Percentiles rank a stretch among this genome's conserved stretches.
Evolutionary conservation across 164 flowering plant species (phyloP).

Genomic region (Brasenia schreberi): DNA sequence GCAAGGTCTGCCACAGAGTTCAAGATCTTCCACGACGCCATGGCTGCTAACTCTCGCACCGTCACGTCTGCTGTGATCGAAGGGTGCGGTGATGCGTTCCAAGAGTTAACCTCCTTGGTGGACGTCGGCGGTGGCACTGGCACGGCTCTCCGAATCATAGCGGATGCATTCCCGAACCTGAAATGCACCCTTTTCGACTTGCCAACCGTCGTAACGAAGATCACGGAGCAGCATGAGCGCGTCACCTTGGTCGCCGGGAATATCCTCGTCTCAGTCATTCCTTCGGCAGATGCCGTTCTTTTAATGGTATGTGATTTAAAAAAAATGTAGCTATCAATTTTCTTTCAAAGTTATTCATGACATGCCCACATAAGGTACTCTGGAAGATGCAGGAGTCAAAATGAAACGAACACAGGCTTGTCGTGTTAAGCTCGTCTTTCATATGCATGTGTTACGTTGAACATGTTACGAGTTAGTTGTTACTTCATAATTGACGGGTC

Average conservation of each 20-base stretch:
- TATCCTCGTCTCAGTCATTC: constrained; percentile 11
- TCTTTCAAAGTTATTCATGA: too few relatives aligned
- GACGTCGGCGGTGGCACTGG: constrained; percentile 25
- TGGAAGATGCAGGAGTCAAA: too few relatives aligned
- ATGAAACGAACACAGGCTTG: too few relatives aligned
- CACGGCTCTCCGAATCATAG: constrained; percentile 9
- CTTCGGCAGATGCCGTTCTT: constrained; percentile 12
- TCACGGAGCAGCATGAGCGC: constrained; percentile 7
- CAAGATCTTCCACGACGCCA: constrained; percentile 17
- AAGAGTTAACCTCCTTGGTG: constrained; percentile 10
- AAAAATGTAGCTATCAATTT: too few relatives aligned
- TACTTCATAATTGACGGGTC: too few relatives aligned
- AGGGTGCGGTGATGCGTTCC: constrained; percentile 7
- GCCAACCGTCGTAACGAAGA: constrained; percentile 12
- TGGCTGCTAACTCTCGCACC: constrained; percentile 16
- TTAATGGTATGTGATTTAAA: constrained; percentile 8
- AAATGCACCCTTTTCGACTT: constrained; percentile 17
- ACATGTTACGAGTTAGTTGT: too few relatives aligned
- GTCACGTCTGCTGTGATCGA: constrained; percentile 7
- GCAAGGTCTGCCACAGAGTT: constrained; percentile 11
- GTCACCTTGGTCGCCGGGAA: constrained; percentile 8
- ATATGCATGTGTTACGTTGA: too few relatives aligned
- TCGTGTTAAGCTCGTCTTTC: too few relatives aligned
- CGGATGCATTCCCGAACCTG: constrained; percentile 17
- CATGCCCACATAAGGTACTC: too few relatives aligned